phyloP scores from a whole-genome alignment of 306 rosid species.

The Cajanus cajan region DNA sequence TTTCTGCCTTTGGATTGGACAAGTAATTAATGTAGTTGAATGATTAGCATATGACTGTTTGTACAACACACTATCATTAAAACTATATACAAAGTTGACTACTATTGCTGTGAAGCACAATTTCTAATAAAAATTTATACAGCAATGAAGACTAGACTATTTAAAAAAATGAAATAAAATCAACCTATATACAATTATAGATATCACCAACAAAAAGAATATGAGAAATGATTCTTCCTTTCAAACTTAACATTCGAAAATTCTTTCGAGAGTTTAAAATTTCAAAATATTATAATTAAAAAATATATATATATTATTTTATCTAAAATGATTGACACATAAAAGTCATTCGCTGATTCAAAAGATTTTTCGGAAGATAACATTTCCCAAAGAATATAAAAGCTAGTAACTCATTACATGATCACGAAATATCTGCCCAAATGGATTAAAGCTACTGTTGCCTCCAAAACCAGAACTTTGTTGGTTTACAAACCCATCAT shows the following conservation, averaged over 20 bases:
- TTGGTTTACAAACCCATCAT: slow-evolving; percentile 65
- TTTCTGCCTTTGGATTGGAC: neutral
- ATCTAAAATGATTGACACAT: no score
- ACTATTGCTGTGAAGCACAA: neutral
- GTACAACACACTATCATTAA: neutral
- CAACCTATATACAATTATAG: neutral
- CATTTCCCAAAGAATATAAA: neutral
- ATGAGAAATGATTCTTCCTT: no score
- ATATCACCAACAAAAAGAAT: slow-evolving; percentile 15
- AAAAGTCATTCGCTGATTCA: no score
- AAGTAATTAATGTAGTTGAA: neutral
- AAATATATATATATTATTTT: no score
- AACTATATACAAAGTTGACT: neutral
- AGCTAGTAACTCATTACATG: slow-evolving; percentile 47
- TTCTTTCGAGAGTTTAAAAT: no score
- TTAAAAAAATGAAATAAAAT: neutral
- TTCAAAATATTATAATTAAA: no score
- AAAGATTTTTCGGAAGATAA: no score
- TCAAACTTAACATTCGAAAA: no score
- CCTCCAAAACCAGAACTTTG: slow-evolving; percentile 62
- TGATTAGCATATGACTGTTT: neutral
- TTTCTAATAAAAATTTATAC: neutral
- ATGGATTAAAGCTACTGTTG: slow-evolving; percentile 65
- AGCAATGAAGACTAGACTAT: neutral
- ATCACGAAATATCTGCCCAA: slow-evolving; percentile 59